Evolutionary conservation across 73 alveolate genomes (phyloP), one percentile per base, ranked within the genome.

Genomic region (Uronychia binucleata): DNA sequence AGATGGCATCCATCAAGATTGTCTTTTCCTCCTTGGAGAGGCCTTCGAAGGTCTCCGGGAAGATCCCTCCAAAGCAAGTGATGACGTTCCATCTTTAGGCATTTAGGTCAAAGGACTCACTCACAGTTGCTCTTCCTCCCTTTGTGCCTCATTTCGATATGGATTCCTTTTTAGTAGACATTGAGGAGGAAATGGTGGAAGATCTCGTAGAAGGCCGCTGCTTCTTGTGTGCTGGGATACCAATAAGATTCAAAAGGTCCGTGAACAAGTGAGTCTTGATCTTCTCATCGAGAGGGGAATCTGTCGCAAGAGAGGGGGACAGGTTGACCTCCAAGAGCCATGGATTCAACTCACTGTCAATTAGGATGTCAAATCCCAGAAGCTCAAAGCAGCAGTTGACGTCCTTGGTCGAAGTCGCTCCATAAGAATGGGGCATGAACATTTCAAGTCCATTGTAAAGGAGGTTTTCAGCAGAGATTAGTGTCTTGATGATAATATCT

Each of bases 271-370:
- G 85, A 27, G 95, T 89, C 86, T 89, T 89, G 28, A 89, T 84
- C 30, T 82, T 84, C 81, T 78, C 76, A 84, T 89, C 95, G 30
- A 89, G 35, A 0, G 89, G 90, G 1, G 95, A 89, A 57, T 76
- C 81, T 35, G 92, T 84, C 77, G 85, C 88, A 58, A 89, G 76
- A 28, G 92, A 83, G 1, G 95, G 95, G 58, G 84, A 77, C 13
- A 89, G 80, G 86, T 89, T 89, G n/a, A 89, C 89, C 79, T 89
- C 95, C 26, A 89, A 28, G 57, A 89, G 35, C 95, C 95, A 89
- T 59, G 92, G 90, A 60, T 79, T 89, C 60, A 78, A 83, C 86
- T 88, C 80, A 35, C 83, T 81, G 83, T 89, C 95, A 19, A 89
- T 75, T 30, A 89, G 77, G 77, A 89, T 83, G 79, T 89, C 95